These are phyloP conservation scores for Pseudisothecium myosuroides DNA, from an alignment of 225 moss, liverwort and hornwort genomes.

Conservation along the genomic window DNA sequence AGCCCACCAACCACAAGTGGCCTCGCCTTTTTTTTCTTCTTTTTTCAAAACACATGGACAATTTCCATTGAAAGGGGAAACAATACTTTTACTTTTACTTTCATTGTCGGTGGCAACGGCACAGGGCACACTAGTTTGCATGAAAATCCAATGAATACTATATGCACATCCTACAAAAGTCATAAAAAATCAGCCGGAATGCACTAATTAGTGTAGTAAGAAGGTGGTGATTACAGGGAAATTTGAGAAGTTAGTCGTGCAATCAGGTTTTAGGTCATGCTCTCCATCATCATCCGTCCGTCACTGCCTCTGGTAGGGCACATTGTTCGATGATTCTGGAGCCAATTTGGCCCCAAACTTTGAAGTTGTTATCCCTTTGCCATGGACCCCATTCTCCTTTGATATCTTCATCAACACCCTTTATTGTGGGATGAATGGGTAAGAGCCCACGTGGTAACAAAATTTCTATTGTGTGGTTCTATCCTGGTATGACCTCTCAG, in stretches of 20 bases:
- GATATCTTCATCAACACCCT: slow-evolving; percentile 4
- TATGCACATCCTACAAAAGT: not conserved
- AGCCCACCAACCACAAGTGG: too few relatives aligned
- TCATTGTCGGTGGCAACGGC: too few relatives aligned
- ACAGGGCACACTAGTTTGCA: not conserved
- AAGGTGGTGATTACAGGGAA: not conserved
- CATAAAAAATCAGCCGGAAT: not conserved
- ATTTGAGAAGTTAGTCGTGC: not conserved
- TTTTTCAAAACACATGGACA: too few relatives aligned
- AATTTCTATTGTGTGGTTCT: not conserved
- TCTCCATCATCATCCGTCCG: not conserved
- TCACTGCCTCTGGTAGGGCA: not conserved
- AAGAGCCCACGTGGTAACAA: not conserved
- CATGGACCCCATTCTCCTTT: not conserved
- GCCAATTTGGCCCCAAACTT: not conserved
- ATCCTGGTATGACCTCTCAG: not conserved
- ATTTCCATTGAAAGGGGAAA: too few relatives aligned
- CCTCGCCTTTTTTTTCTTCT: too few relatives aligned
- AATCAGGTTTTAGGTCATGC: not conserved
- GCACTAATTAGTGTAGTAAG: not conserved
- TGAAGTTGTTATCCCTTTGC: not conserved
- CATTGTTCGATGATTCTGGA: not conserved
- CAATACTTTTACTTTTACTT: too few relatives aligned
- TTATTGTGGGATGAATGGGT: not conserved
- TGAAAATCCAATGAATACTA: not conserved